These are phyloP conservation scores for Phytophthora citrophthora DNA, from an alignment of 352 stramenopile species.

Conservation along the genomic window DNA sequence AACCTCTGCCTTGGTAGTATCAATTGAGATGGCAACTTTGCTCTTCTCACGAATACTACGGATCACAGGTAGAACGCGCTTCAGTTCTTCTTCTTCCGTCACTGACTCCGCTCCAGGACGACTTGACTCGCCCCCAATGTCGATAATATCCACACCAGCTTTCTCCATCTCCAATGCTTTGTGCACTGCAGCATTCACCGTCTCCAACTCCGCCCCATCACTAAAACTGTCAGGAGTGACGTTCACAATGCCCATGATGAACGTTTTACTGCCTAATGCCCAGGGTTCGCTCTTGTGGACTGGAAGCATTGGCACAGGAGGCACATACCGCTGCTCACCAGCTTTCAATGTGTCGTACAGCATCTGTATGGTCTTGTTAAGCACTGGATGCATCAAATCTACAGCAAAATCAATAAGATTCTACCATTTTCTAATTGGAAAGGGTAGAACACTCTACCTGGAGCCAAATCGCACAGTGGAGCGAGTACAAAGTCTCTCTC, in stretches of 20 bases:
- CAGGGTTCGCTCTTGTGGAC: slow-evolving; percentile 50
- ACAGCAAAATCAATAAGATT: background rate
- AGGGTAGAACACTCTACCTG: slow-evolving; percentile 26
- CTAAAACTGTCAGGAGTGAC: slow-evolving; percentile 99
- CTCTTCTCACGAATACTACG: slow-evolving; percentile 78
- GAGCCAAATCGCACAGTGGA: slow-evolving; percentile 94
- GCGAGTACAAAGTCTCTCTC: slow-evolving; percentile 98
- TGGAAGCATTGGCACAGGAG: slow-evolving; percentile 61
- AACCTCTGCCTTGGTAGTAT: slow-evolving; percentile 95
- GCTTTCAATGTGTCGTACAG: slow-evolving; percentile 62
- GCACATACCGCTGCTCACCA: slow-evolving; percentile 32
- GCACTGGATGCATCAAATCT: slow-evolving; percentile 80
- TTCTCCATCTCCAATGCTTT: slow-evolving; percentile 90
- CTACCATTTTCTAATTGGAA: background rate
- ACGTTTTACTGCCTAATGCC: slow-evolving; percentile 69
- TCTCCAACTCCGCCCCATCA: slow-evolving; percentile 55
- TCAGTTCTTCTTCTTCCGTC: slow-evolving; percentile 90
- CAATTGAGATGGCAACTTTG: slow-evolving; percentile 94
- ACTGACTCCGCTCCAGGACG: slow-evolving; percentile 94
- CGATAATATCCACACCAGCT: slow-evolving; percentile 94
- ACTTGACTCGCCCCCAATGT: slow-evolving; percentile 99
- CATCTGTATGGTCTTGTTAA: slow-evolving; percentile 74
- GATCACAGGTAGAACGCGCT: slow-evolving; percentile 95
- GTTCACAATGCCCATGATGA: slow-evolving; percentile 99
- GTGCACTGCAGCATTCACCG: slow-evolving; percentile 67